phyloP scores from a whole-genome alignment of 2,329 filamentous ascomycete genomes.

The Aspergillus pseudoterreus region DNA sequence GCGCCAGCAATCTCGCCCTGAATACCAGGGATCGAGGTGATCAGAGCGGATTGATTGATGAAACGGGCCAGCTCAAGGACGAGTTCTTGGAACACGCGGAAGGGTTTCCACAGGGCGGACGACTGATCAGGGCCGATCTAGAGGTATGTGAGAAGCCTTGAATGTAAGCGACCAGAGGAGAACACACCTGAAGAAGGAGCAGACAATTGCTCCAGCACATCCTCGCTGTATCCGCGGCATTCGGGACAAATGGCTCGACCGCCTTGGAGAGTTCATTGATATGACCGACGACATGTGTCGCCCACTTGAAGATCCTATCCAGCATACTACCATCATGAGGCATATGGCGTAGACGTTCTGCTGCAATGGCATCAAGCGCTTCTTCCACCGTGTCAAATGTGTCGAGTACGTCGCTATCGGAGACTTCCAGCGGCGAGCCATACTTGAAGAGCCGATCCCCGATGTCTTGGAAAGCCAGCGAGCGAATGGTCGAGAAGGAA shows the following conservation, averaged over 20 bases:
- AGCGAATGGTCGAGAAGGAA: neutral
- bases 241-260: neutral
- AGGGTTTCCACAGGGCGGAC: neutral
- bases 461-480: neutral
- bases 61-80: neutral
- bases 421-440: neutral
- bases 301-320: slow-evolving; percentile 1
- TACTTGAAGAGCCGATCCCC: neutral
- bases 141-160: neutral
- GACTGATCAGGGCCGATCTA: neutral
- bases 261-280: neutral
- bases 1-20: neutral
- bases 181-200: neutral
- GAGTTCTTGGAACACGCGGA: neutral
- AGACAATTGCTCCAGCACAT: neutral
- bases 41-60: neutral
- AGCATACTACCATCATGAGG: slow-evolving; percentile 2
- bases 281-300: neutral
- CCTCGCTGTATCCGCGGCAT: neutral
- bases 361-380: neutral
- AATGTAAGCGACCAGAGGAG: no score
- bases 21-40: neutral
- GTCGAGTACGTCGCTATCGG: neutral
- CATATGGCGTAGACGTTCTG: slow-evolving; percentile 1
- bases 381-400: slow-evolving; percentile 1